These are phyloP conservation scores for Xylaria polymorpha DNA, from an alignment of 2,329 filamentous ascomycete species.

Conservation along the genomic window DNA sequence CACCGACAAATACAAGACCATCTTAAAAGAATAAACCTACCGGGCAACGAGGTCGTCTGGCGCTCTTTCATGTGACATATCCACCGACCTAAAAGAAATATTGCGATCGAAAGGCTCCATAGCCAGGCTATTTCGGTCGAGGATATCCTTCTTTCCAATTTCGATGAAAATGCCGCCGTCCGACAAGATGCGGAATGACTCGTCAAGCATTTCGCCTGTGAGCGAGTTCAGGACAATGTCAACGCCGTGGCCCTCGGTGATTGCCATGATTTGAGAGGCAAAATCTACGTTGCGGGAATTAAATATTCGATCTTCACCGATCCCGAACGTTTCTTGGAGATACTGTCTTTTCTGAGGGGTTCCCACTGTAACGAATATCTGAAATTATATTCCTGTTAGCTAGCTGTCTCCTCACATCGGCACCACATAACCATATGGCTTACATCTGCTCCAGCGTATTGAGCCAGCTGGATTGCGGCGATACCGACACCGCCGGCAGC, in stretches of 20 bases:
- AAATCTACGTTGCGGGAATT: constrained; percentile 48
- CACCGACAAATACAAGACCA: neutral
- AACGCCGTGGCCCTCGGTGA: constrained; percentile 46
- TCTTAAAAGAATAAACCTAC: constrained; percentile 7
- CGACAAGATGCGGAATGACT: constrained; percentile 35
- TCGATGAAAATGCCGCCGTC: constrained; percentile 41
- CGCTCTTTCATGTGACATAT: constrained; percentile 33
- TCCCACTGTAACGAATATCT: constrained; percentile 43
- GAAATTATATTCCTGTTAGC: neutral
- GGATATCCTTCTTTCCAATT: constrained; percentile 40
- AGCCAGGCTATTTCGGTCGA: constrained; percentile 35
- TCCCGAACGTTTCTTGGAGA: constrained; percentile 46
- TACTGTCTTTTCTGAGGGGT: constrained; percentile 43
- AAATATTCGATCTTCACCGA: constrained; percentile 48
- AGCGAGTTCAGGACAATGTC: constrained; percentile 34
- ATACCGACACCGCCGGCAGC: constrained; percentile 39
- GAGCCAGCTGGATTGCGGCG: constrained; percentile 30
- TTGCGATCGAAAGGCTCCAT: constrained; percentile 43
- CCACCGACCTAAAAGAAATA: constrained; percentile 33
- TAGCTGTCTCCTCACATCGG: neutral
- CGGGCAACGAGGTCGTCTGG: constrained; percentile 9
- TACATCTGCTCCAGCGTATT: constrained; percentile 27
- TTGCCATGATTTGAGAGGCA: constrained; percentile 41
- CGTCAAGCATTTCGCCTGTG: constrained; percentile 41
- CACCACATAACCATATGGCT: neutral